Base-by-base conservation (phyloP, 768 basidiomycete genomes). In the Boletus reticuloceps region DNA sequence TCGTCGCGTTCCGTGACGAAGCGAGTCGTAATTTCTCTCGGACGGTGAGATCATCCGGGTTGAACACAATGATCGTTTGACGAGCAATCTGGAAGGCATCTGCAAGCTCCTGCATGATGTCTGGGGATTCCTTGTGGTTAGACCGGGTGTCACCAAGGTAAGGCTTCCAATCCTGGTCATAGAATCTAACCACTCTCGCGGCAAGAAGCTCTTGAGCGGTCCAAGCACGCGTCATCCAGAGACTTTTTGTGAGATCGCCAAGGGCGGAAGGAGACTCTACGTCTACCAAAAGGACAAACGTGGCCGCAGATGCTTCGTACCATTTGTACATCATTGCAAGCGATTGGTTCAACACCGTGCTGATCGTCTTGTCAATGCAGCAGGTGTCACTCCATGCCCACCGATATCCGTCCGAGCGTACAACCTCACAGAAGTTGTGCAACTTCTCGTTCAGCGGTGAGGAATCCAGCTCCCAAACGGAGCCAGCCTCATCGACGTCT, bases 181-280 rank as follows among this genome's bases (percentile, higher is more conserved):
- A 62, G 32, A 62, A 62, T 8, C 60, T n/a, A 37, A 58, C 37
- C 19, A 58, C 32, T 12, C 47, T 52, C 0, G 56, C 17, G 13
- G 50, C 53, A 17, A 63, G 61, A 41, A 63, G 51, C n/a, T 63
- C 62, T 39, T 56, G 63, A 5, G 47, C n/a, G 1, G 61, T 62
- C 61, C 61, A 62, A 2, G 48, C 60, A 3, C 60, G 56, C 6
- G 40, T 55, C 61, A 58, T 52, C 60, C 60, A 62, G 1, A 5
- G 1, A 34, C 49, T 55, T 12, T 7, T 5, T 5, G 25, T 19
- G 11, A 62, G 52, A 31, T 25, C 42, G 3, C 40, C 46, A 17
- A 31, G 20, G n/a, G 14, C 17, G 1, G 38, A 55, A 3, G 36
- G 47, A 14, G 47, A 22, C 1, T 1, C 8, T 1, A 44, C 38